Percentiles rank a stretch among this genome's conserved stretches.
phyloP scores from a whole-genome alignment of 208 protist genomes.

The Wallacemonas sp. region DNA sequence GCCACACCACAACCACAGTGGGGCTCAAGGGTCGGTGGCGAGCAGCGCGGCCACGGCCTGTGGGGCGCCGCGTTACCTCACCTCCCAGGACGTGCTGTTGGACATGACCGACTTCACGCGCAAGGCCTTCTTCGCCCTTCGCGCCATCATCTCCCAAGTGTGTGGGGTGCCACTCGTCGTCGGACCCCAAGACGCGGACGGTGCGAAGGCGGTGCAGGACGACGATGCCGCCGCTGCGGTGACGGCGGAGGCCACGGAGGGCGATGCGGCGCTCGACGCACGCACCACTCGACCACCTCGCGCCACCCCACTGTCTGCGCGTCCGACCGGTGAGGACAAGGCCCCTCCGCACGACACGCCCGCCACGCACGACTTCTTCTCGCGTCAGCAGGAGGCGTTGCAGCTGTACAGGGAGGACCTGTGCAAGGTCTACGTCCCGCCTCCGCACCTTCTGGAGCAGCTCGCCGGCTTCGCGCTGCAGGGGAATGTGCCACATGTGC shows the following conservation, averaged over 20 bases:
- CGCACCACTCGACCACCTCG: no score
- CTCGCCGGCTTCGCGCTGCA: constrained; percentile 60
- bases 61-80: constrained; percentile 20
- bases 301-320: no score
- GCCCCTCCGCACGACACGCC: background rate
- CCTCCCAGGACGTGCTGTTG: constrained; percentile 56
- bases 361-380: constrained; percentile 1
- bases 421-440: constrained; percentile 61
- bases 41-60: constrained; percentile 3
- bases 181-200: constrained; percentile 5
- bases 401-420: constrained; percentile 42
- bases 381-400: constrained; percentile 22
- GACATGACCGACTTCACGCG: constrained; percentile 75
- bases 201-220: background rate
- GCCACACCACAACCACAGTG: constrained; percentile 1
- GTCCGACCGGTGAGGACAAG: background rate
- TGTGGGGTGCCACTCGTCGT: constrained; percentile 31
- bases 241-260: no score
- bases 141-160: constrained; percentile 41
- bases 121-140: constrained; percentile 60
- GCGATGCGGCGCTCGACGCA: no score
- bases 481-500: background rate
- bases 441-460: constrained; percentile 51
- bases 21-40: background rate
- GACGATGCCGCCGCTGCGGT: background rate